Evolutionary conservation across 257 asterid species (phyloP).

Genomic region (Ocimum tenuiflorum): DNA sequence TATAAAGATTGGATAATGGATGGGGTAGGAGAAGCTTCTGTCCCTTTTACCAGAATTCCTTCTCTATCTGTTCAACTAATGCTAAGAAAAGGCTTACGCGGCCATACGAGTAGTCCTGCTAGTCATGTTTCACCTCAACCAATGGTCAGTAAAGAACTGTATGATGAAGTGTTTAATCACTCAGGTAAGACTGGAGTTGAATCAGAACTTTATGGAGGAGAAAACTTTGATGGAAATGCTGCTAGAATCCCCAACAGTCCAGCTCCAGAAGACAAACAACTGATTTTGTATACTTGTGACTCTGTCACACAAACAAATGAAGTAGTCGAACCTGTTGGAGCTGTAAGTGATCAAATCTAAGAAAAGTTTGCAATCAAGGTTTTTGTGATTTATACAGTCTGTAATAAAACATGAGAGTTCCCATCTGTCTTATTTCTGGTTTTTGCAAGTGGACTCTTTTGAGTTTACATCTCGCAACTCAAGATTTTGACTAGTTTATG

Average conservation of each 20-base stretch:
- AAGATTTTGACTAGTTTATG: neutral
- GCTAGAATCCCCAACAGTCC: constrained; percentile 40
- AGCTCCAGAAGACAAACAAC: constrained; percentile 41
- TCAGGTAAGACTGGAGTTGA: constrained; percentile 33
- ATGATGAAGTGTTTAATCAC: constrained; percentile 47
- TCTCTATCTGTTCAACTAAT: constrained; percentile 23
- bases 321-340: constrained; percentile 17
- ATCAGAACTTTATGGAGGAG: constrained; percentile 29
- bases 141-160: constrained; percentile 54
- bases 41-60: constrained; percentile 50
- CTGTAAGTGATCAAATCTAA: constrained; percentile 33
- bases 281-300: constrained; percentile 31
- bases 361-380: neutral
- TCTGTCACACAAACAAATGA: constrained; percentile 23
- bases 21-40: constrained; percentile 47
- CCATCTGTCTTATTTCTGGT: neutral
- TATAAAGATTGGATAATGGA: constrained; percentile 75
- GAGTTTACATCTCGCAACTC: neutral
- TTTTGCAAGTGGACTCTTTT: neutral
- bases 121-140: constrained; percentile 40
- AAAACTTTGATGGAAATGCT: constrained; percentile 28
- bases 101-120: constrained; percentile 39
- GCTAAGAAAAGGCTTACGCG: constrained; percentile 28
- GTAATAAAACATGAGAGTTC: too few species aligned
- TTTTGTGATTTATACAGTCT: neutral